Percentiles rank a stretch among this genome's conserved stretches.
Evolutionary conservation across 371 early-diverging fungal genomes (phyloP).

Genomic region (Dinochytrium kinnereticum): DNA sequence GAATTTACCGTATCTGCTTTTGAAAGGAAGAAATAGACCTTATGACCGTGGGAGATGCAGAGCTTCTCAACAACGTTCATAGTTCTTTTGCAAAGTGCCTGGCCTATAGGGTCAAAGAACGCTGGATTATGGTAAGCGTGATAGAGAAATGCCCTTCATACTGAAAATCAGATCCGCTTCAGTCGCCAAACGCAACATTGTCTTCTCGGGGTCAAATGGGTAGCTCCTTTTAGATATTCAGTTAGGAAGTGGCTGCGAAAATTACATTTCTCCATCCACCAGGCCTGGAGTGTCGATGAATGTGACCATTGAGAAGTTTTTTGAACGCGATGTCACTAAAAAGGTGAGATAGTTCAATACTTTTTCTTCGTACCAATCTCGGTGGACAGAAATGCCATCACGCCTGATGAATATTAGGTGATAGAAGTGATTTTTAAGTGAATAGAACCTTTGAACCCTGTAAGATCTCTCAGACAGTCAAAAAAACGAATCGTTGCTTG

Average conservation of each 20-base stretch:
- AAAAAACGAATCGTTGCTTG: conserved; percentile 23
- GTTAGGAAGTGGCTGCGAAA: no score
- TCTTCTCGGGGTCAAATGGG: conserved; percentile 25
- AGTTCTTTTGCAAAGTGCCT: conserved; percentile 26
- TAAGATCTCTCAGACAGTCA: conserved; percentile 1
- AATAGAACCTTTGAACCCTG: conserved; percentile 18
- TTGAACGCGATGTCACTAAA: conserved; percentile 15
- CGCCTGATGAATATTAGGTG: neutral
- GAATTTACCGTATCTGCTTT: conserved; percentile 33
- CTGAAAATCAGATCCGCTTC: conserved; percentile 26
- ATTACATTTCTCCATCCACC: conserved; percentile 30
- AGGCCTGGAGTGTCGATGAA: conserved; percentile 28
- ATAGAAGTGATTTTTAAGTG: neutral
- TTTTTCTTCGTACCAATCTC: neutral
- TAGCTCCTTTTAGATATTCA: no score
- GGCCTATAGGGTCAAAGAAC: conserved; percentile 33
- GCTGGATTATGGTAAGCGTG: neutral
- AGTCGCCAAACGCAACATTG: neutral
- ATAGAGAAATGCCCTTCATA: neutral
- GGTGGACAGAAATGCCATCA: neutral
- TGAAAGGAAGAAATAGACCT: conserved; percentile 23
- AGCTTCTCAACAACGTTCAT: conserved; percentile 30
- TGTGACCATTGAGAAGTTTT: conserved; percentile 27
- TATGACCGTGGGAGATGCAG: conserved; percentile 17
- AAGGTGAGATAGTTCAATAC: neutral